A percentile compares a stretch with the other conserved stretches of the same genome.
phyloP scores from a whole-genome alignment of 805 yeast species.

The Yarrowia keelungensis region DNA sequence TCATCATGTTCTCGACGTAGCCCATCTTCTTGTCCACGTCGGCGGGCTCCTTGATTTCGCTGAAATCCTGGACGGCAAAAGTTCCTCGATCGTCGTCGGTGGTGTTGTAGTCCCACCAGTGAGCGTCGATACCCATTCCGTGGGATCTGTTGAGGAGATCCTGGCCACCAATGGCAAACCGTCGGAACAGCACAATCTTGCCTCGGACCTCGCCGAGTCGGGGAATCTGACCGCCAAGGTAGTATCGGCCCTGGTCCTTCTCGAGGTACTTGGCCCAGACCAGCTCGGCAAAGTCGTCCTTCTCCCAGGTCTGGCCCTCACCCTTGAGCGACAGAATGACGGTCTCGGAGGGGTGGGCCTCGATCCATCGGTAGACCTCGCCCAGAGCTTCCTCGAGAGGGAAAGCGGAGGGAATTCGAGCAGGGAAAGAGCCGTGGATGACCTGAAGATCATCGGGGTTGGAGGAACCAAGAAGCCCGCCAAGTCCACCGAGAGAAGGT shows the following conservation, averaged over 20 bases:
- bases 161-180: conserved; percentile 62
- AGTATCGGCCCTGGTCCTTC: conserved; percentile 64
- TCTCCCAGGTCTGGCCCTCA: conserved; percentile 75
- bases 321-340: conserved; percentile 74
- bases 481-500: conserved; percentile 60
- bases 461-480: conserved; percentile 45
- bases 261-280: conserved; percentile 65
- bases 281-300: conserved; percentile 69
- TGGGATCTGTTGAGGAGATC: conserved; percentile 51
- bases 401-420: conserved; percentile 63
- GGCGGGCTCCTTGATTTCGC: conserved; percentile 61
- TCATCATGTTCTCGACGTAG: conserved; percentile 63
- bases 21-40: conserved; percentile 65
- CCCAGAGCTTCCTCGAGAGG: conserved; percentile 60
- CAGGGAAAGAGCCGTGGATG: conserved; percentile 79
- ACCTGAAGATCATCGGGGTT: conserved; percentile 62
- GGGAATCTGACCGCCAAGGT: conserved; percentile 63
- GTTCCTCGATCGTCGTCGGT: conserved; percentile 68
- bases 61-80: conserved; percentile 74
- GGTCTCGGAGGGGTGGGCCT: conserved; percentile 61
- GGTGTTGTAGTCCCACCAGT: conserved; percentile 70
- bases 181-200: conserved; percentile 67
- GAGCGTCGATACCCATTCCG: conserved; percentile 70
- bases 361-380: conserved; percentile 66
- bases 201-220: conserved; percentile 69